Base-by-base conservation (phyloP, 2,329 filamentous ascomycete species). In the Verticillium longisporum region DNA sequence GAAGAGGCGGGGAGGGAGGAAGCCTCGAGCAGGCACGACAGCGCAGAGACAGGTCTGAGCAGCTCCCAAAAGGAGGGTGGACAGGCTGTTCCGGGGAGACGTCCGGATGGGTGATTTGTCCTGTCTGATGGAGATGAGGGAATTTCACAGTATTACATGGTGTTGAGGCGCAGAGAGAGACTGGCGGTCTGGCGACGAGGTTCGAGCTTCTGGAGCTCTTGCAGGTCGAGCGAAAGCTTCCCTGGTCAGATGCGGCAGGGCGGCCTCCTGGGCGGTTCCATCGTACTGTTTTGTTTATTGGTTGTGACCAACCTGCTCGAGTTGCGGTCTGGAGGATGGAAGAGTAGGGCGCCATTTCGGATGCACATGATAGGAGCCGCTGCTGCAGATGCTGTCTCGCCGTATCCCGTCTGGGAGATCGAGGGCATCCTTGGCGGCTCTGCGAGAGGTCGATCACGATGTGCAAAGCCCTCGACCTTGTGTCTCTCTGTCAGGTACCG, bases 61-160 rank as follows among this genome's bases (percentile, higher is more conserved):
- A 26, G 45, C 18, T 26, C 18, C 45, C 21, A 7, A 5, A n/a
- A 18, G 45, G n/a, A 53, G n/a, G 45, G n/a, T 21, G n/a, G 45
- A 53, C 45, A 53, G 59, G 60, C 59, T 63, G 58, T 60, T 61
- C 61, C 54, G 61, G 62, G 59, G 60, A 61, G 57, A 55, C 31
- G 38, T 57, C 59, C 57, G 62, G 58, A 59, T 61, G 61, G 61
- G 33, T 38, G 55, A 15, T 38, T 41, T 53, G 45, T 36, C 26
- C 26, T 31, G 26, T 31, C 26, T 53, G 14, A 55, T 58, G 61
- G 61, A 57, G 34, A 53, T 62, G 63, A 64, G 63, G 63, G 61
- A 63, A 64, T 64, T 64, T 63, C 32, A 60, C 58, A 45, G 62
- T 32, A 63, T 59, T n/a, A 21, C 7, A 4, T 21, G 45, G 45